Evolutionary conservation across 139 green algal genomes (phyloP), one percentile per base, ranked within the genome.

Genomic region (Gonium pectorale): DNA sequence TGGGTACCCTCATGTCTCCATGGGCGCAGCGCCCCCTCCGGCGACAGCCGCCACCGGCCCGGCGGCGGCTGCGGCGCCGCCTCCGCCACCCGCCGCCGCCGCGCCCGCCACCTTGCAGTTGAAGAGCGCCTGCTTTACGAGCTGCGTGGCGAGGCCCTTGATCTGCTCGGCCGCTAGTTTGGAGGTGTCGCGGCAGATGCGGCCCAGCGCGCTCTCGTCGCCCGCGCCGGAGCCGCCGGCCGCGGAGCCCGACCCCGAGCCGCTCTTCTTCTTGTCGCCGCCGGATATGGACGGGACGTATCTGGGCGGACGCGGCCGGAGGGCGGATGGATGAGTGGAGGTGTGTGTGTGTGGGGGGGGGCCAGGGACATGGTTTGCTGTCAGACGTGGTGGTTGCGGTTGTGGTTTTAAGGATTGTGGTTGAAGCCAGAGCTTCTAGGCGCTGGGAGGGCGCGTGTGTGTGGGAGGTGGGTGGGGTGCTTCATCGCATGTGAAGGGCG

Each of bases 121-220:
- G 80, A 96, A 96, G 1, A 96, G 79, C 77, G 94, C 72, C 24
- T 92, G 56, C 79, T 96, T 96, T 40, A 95, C 73, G 35, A 83
- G 43, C 77, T 98, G 96, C 52, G 86, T 93, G 44, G 94, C 91
- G 67, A 98, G 86, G 17, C 95, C 95, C 88, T 97, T 97, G 62
- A 97, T 83, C 88, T 98, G 96, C 90, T 99, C 96, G 33, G 93
- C 85, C 15, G 94, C 92, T 68, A 99, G 46, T 81, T 97, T 95
- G 54, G 52, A 86, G 2, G 86, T 90, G 84, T 96, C 90, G 27
- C 90, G 88, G 74, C 89, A 91, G 41, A 95, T 92, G 40, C 92
- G 88, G 15, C 26, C 38, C 35, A 90, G 81, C 70, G 74, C 60
- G 38, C 64, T 77, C 51, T 88, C 79, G 5, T 75, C 79, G 7